Evolutionary conservation across 208 protist species (phyloP), one percentile per base, ranked within the genome.

Genomic region (Trypanosoma melophagium): DNA sequence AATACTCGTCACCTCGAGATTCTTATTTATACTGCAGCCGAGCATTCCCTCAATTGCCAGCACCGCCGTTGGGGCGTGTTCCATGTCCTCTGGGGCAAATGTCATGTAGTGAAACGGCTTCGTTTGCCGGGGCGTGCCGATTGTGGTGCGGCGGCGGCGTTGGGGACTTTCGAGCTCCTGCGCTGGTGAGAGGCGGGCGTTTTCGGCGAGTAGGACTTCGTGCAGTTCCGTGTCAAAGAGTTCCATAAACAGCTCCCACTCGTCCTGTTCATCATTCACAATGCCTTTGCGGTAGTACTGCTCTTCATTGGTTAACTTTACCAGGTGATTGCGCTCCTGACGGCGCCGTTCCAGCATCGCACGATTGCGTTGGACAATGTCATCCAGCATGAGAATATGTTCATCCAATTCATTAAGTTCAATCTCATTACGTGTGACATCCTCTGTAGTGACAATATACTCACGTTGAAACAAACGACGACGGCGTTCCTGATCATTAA

Each of bases 101-200:
- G 89, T 92, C 82, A 94, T 90, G 79, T 94, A 94, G 76, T 94
- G 89, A 66, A 94, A 94, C 3, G 74, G 62, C 71, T 94, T 94
- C 19, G 84, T 79, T 52, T 76, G 62, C 1, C 88, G 84, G 61
- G 66, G 74, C 16, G 75, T 79, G 60, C 71, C 76, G n/a, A n/a
- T n/a, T 19, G 78, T 45, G 45, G 76, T 70, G 52, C 83, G 81
- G 24, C 82, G 83, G 44, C 84, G 87, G 44, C 69, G 69, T 13
- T 58, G 54, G 7, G 69, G 60, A 38, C 69, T 68, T 49, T 74
- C 69, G 25, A 68, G 40, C 7, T 74, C 69, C n/a, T 58, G 61
- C 45, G 63, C 41, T n/a, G 45, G n/a, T 0, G 66, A 24, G 19
- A 69, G 49, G 17, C 78, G 69, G 21, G 75, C 64, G 7, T 74